These are phyloP conservation scores for Fraxinus angustifolia DNA, from an alignment of 305 asterid species.

Conservation along the genomic window DNA sequence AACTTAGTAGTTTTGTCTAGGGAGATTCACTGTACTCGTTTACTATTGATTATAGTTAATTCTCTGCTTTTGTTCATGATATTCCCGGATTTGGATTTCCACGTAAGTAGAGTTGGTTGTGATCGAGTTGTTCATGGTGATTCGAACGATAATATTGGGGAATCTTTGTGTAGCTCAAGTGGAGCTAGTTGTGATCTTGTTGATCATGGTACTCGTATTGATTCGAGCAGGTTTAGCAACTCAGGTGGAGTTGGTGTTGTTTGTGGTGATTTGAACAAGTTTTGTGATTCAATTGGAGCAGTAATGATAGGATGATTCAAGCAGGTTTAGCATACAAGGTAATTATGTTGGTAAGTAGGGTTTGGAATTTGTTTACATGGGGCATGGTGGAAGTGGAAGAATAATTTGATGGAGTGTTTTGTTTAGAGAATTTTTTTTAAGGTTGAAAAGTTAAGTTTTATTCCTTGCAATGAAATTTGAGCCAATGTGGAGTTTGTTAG, in stretches of 20 bases:
- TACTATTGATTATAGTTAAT: not conserved
- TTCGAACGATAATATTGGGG: not conserved
- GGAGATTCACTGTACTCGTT: not conserved
- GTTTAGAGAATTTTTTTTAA: not conserved
- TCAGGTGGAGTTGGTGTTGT: no score
- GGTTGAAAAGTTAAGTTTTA: no score
- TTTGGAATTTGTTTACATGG: not conserved
- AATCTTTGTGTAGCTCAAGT: not conserved
- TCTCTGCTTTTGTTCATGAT: no score
- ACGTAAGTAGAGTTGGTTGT: not conserved
- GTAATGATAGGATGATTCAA: not conserved
- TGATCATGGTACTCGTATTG: not conserved
- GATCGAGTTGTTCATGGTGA: not conserved
- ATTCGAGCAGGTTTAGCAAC: no score
- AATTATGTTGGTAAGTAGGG: not conserved
- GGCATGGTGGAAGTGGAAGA: not conserved
- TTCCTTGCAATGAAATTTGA: not conserved
- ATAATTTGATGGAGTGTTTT: not conserved
- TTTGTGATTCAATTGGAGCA: no score
- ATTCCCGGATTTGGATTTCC: no score
- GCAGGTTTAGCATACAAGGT: not conserved
- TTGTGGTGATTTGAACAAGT: no score
- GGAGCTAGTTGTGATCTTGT: not conserved
- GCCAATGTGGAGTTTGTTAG: not conserved
- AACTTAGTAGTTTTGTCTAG: not conserved